These are phyloP conservation scores for Viridothelium virens DNA, from an alignment of 495 filamentous ascomycete genomes.

Conservation along the genomic window DNA sequence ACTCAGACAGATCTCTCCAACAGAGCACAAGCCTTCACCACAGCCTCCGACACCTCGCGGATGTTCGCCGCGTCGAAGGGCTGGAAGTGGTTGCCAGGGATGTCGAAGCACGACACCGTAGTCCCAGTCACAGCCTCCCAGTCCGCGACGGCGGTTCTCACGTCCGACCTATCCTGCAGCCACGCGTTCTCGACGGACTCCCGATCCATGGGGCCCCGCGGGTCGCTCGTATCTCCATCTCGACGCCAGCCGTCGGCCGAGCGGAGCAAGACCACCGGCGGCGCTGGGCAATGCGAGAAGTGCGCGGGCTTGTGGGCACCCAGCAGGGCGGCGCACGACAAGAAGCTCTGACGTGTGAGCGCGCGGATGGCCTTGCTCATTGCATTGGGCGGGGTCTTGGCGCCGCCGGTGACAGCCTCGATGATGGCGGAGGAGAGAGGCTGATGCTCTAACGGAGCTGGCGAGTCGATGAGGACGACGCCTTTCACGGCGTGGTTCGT, in stretches of 20 bases:
- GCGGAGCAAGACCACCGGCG: slow-evolving; percentile 8
- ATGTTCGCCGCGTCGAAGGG: slow-evolving; percentile 18
- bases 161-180: slow-evolving; percentile 9
- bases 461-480: slow-evolving; percentile 21
- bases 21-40: slow-evolving; percentile 7
- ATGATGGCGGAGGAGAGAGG: slow-evolving; percentile 15
- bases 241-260: slow-evolving; percentile 7
- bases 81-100: slow-evolving; percentile 27
- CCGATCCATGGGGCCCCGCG: slow-evolving; percentile 20
- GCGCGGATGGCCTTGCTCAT: slow-evolving; percentile 8
- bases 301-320: slow-evolving; percentile 12
- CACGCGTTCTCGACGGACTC: slow-evolving; percentile 10
- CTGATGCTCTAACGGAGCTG: slow-evolving; percentile 14
- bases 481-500: slow-evolving; percentile 14
- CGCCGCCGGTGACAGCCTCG: slow-evolving; percentile 14
- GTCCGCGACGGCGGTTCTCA: slow-evolving; percentile 11
- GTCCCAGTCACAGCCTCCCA: slow-evolving; percentile 22
- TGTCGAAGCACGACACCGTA: slow-evolving; percentile 20
- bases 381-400: slow-evolving; percentile 10
- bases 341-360: slow-evolving; percentile 14
- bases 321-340: slow-evolving; percentile 11
- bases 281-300: slow-evolving; percentile 4
- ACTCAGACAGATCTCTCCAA: slow-evolving; percentile 9
- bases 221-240: slow-evolving; percentile 19
- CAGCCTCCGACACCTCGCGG: slow-evolving; percentile 5